Evolutionary conservation across 2,329 filamentous ascomycete species (phyloP).

Genomic region (Beauveria caledonica): DNA sequence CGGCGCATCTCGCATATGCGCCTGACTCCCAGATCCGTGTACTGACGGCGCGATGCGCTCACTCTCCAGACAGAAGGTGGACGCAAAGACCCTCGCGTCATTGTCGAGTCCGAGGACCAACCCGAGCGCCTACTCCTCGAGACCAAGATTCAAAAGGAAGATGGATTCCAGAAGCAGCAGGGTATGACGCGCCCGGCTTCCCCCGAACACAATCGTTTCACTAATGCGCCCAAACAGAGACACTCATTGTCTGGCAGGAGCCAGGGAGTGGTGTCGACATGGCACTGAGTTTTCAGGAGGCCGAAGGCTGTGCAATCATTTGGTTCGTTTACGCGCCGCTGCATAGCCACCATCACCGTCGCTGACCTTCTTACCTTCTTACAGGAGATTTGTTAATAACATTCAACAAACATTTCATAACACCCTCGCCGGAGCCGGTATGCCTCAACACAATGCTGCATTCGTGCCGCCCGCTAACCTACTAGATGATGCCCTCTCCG

Average conservation of each 20-base stretch:
- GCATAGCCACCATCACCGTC: not conserved
- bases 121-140: conserved; percentile 76
- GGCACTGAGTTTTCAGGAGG: conserved; percentile 96
- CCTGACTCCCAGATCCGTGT: not conserved
- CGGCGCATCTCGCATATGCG: conserved; percentile 8
- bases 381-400: conserved; percentile 82
- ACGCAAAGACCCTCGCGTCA: conserved; percentile 76
- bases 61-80: conserved; percentile 42
- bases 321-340: conserved; percentile 50
- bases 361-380: conserved; percentile 18
- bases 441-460: conserved; percentile 14
- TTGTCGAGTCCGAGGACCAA: conserved; percentile 90
- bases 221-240: conserved; percentile 53
- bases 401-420: conserved; percentile 68
- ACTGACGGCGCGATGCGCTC: conserved; percentile 20
- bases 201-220: conserved; percentile 14
- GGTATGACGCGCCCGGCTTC: conserved; percentile 42
- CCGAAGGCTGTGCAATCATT: conserved; percentile 85
- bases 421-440: conserved; percentile 54
- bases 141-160: conserved; percentile 84
- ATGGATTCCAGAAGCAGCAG: conserved; percentile 98
- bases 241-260: conserved; percentile 97
- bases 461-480: conserved; percentile 19
- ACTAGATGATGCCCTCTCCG: conserved; percentile 75
- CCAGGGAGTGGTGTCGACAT: conserved; percentile 77